A percentile compares a stretch with the other conserved stretches of the same genome.
Conservation (phyloP, 805 yeast genomes). For the Candida vaughaniae region DNA sequence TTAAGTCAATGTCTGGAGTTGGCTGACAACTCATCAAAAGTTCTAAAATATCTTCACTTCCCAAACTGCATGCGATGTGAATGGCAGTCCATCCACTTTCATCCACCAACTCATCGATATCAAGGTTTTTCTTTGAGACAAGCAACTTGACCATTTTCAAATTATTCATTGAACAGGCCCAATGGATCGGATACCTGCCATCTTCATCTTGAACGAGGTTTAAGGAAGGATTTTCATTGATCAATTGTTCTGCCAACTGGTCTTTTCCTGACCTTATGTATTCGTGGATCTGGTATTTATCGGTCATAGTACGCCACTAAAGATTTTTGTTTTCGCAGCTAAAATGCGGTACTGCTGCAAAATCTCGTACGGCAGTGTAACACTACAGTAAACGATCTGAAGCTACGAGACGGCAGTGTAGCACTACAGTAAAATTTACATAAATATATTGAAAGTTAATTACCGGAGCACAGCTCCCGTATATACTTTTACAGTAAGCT, state of each 20-base stretch:
- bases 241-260: slow-evolving; percentile 48
- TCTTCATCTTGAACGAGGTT: slow-evolving; percentile 61
- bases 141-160: slow-evolving; percentile 32
- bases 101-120: slow-evolving; percentile 68
- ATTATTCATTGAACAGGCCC: slow-evolving; percentile 77
- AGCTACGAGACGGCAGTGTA: too few relatives aligned
- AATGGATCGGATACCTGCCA: slow-evolving; percentile 77
- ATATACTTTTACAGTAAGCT: too few relatives aligned
- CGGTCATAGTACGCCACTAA: too few relatives aligned
- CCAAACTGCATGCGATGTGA: slow-evolving; percentile 79
- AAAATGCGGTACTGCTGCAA: neutral
- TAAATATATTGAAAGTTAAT: too few relatives aligned
- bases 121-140: slow-evolving; percentile 32
- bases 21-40: slow-evolving; percentile 49
- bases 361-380: too few relatives aligned
- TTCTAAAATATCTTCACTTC: slow-evolving; percentile 54
- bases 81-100: slow-evolving; percentile 86
- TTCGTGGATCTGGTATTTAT: slow-evolving; percentile 44
- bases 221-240: slow-evolving; percentile 49
- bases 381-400: too few relatives aligned
- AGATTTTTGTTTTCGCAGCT: too few relatives aligned
- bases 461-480: too few relatives aligned
- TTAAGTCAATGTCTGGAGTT: slow-evolving; percentile 57
- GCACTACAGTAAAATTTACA: too few relatives aligned
- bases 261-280: slow-evolving; percentile 66